These are phyloP conservation scores for Candida glucosophila DNA, from an alignment of 1,139 yeast species.

Conservation along the genomic window DNA sequence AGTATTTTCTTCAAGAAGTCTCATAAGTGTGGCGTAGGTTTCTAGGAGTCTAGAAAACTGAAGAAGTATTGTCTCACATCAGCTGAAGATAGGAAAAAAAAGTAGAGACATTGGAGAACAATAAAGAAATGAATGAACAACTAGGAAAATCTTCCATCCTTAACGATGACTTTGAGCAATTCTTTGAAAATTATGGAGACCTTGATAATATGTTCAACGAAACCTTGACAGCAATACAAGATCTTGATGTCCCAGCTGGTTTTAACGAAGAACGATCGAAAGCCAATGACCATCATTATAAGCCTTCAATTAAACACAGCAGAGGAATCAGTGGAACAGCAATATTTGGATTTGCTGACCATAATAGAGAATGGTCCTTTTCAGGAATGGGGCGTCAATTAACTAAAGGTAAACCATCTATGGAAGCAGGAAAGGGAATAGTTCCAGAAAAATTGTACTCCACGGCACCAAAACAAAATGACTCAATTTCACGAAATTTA, in stretches of 20 bases:
- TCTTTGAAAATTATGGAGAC: conserved; percentile 26
- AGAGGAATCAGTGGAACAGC: conserved; percentile 52
- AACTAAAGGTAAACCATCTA: conserved; percentile 11
- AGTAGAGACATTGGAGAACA: conserved; percentile 27
- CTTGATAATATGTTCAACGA: conserved; percentile 36
- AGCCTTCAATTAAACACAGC: conserved; percentile 16
- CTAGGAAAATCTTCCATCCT: conserved; percentile 27
- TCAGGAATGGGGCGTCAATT: conserved; percentile 32
- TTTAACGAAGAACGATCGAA: conserved; percentile 10
- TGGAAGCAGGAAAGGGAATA: conserved; percentile 20
- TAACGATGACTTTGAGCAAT: conserved; percentile 33
- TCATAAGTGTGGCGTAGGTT: no score
- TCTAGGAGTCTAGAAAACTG: no score
- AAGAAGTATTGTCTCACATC: no score
- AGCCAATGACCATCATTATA: conserved; percentile 4
- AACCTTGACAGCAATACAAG: conserved; percentile 37
- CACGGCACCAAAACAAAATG: no score
- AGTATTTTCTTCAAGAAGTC: no score
- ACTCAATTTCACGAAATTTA: no score
- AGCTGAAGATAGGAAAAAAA: no score
- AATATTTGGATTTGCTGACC: conserved; percentile 52
- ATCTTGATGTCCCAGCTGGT: conserved; percentile 45
- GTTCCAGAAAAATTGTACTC: conserved; percentile 31
- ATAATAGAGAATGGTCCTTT: conserved; percentile 43
- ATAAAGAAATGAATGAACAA: conserved; percentile 17